A percentile compares a stretch with the other conserved stretches of the same genome.
phyloP scores from a whole-genome alignment of 768 basidiomycete genomes.

The Tylopilus felleus region DNA sequence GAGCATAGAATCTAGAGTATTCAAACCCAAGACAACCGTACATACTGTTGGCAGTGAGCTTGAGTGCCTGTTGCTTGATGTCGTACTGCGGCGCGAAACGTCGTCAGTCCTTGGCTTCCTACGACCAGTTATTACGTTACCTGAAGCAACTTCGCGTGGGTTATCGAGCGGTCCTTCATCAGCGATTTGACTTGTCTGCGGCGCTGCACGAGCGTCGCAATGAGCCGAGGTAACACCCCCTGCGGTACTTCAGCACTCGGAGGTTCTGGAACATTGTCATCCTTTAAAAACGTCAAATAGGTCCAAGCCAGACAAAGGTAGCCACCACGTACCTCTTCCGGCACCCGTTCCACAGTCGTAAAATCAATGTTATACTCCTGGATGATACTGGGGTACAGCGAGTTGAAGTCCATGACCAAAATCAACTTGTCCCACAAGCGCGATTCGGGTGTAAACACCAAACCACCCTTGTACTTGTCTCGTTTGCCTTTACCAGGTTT shows the following conservation, averaged over 20 bases:
- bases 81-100: constrained; percentile 61
- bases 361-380: constrained; percentile 99
- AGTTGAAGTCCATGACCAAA: constrained; percentile 99
- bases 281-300: constrained; percentile 33
- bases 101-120: background rate
- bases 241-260: constrained; percentile 67
- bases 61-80: constrained; percentile 95
- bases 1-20: constrained; percentile 93
- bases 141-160: constrained; percentile 78
- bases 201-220: constrained; percentile 91
- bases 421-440: constrained; percentile 96
- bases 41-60: constrained; percentile 99
- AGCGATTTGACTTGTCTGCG: constrained; percentile 87
- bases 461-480: constrained; percentile 98
- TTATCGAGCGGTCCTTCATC: constrained; percentile 84
- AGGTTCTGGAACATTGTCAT: constrained; percentile 89
- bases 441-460: constrained; percentile 95
- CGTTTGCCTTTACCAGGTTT: constrained; percentile 65
- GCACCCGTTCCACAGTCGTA: constrained; percentile 82
- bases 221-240: constrained; percentile 92
- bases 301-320: background rate
- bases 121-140: constrained; percentile 37
- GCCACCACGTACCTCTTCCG: constrained; percentile 45
- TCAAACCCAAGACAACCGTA: constrained; percentile 99
- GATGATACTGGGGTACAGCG: constrained; percentile 97